Percentiles rank a stretch among this genome's conserved stretches.
Evolutionary conservation across 1,284 basidiomycete species (phyloP).

Genomic region (Heterobasidion parviporum): DNA sequence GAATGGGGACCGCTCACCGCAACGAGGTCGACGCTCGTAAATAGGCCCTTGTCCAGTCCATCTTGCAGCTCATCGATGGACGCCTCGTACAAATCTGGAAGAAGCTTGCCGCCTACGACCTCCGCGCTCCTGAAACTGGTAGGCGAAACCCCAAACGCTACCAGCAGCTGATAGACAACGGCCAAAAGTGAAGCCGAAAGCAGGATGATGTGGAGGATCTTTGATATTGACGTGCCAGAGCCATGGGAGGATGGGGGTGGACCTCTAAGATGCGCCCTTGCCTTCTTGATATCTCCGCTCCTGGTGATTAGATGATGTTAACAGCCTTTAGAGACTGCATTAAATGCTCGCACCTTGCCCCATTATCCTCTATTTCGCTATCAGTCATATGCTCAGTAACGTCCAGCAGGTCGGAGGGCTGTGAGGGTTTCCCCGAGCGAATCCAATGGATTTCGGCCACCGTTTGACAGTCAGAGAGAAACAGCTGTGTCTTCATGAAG

Average conservation of each 20-base stretch:
- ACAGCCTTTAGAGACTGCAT: background rate
- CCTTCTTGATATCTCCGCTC: background rate
- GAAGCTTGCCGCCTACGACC: background rate
- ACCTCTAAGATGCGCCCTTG: background rate
- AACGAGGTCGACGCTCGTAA: conserved; percentile 35
- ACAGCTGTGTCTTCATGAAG: background rate
- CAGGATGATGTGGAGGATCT: background rate
- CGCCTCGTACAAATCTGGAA: conserved; percentile 32
- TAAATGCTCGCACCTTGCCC: background rate
- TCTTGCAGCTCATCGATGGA: conserved; percentile 30
- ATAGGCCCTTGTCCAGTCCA: conserved; percentile 25
- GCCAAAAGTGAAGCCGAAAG: background rate
- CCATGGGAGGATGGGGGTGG: background rate
- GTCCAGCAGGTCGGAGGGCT: background rate
- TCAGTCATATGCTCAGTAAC: background rate
- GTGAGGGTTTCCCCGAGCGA: background rate
- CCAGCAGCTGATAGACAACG: background rate
- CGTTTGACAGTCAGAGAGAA: background rate
- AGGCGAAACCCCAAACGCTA: too few relatives aligned
- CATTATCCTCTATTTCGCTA: background rate
- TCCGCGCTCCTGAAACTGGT: too few relatives aligned
- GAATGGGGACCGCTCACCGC: conserved; percentile 18
- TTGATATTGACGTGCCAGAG: background rate
- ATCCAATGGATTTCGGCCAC: background rate
- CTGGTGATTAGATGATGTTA: background rate